Base-by-base conservation (phyloP, 23 red algal genomes). In the Agarophyton chilense region DNA sequence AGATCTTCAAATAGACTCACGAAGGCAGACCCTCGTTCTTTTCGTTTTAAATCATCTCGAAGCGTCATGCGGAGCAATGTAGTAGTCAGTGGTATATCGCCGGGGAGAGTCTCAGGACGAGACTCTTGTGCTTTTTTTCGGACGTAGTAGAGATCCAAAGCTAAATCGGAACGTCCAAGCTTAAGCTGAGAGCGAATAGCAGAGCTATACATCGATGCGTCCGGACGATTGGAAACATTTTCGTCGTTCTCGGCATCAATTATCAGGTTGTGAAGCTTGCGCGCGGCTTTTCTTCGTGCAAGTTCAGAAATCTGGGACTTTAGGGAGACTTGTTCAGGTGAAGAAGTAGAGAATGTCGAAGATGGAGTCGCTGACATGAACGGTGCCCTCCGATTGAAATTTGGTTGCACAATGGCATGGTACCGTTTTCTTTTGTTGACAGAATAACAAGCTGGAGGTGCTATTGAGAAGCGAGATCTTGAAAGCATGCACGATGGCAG, bases 101-200 rank as follows among this genome's bases (percentile, higher is more conserved):
- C 21, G 18, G 36, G 8, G 4, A 78, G 47, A 35, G n/a, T 4
- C 17, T 90, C 35, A 11, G 86, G 86, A 14, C 73, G 86, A 57
- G 81, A 35, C 50, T 85, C 10, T 32, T 61, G 81, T 31, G 81
- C 81, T 41, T 34, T 72, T 51, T 31, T 32, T 0, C 86, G 86
- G n/a, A 52, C n/a, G 7, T 25, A 50, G 65, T 80, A 90, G 10
- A 80, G 60, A 28, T 60, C 52, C 22, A 90, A 25, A 41, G 86
- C 86, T 57, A 90, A 72, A 49, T 90, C 86, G 52, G 86, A 74
- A 68, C 86, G 86, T 22, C 57, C 34, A 21, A 71, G 64, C 4
- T 67, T 29, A 52, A 80, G 19, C 10, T 77, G 51, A 18, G 86
- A 67, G 24, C 86, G 86, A 55, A 78, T 90, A 4, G 86, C 86